Conservation (phyloP, 176 grass and related monocot genomes). For the Rhynchospora breviuscula region DNA sequence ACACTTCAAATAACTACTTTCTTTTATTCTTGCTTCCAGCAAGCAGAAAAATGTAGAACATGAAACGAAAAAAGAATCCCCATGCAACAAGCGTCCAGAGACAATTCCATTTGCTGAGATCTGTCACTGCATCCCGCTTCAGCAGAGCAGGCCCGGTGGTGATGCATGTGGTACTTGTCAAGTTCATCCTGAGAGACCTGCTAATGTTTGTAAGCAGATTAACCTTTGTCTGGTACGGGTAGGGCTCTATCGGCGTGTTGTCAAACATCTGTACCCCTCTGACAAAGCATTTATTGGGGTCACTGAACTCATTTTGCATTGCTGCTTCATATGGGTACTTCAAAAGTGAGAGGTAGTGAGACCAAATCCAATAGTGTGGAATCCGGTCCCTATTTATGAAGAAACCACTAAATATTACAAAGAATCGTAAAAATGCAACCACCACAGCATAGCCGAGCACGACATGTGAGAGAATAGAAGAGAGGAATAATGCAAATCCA, state of each 20-base stretch:
- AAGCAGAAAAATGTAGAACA: conserved; percentile 28
- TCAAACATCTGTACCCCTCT: conserved; percentile 33
- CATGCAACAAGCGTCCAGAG: conserved; percentile 7
- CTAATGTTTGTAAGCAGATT: conserved; percentile 17
- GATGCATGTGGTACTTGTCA: conserved; percentile 17
- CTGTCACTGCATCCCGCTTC: conserved; percentile 8
- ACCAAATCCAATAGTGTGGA: conserved; percentile 32
- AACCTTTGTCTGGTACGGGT: conserved; percentile 13
- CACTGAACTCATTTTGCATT: conserved; percentile 36
- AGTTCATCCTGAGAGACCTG: background rate
- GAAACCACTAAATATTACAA: conserved; percentile 33
- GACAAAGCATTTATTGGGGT: conserved; percentile 27
- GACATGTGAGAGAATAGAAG: conserved; percentile 19
- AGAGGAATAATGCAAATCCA: conserved; percentile 30
- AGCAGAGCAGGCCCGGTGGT: conserved; percentile 19
- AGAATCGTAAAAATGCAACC: conserved; percentile 22
- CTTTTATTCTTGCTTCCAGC: conserved; percentile 27
- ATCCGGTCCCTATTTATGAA: conserved; percentile 32
- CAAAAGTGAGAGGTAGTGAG: conserved; percentile 32
- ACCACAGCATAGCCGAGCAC: conserved; percentile 30
- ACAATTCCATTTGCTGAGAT: conserved; percentile 35
- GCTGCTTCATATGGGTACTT: conserved; percentile 32
- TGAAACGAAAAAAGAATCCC: conserved; percentile 25
- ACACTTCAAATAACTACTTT: conserved; percentile 2
- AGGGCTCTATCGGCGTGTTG: conserved; percentile 22